These are phyloP conservation scores for Penicillium crustosum DNA, from an alignment of 2,329 filamentous ascomycete genomes.

Conservation along the genomic window DNA sequence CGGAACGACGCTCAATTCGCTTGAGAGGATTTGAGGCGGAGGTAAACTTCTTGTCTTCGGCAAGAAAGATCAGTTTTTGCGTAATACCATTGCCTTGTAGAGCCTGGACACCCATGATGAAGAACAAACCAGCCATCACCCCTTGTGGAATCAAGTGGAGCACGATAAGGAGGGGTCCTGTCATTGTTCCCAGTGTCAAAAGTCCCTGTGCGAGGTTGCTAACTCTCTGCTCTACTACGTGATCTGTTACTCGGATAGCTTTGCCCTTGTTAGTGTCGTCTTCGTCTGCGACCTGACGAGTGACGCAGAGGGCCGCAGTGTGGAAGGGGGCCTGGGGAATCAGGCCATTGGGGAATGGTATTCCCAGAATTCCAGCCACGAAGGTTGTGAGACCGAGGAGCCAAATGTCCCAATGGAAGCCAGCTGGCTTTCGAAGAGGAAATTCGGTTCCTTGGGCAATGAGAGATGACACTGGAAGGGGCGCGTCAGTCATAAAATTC, in stretches of 20 bases:
- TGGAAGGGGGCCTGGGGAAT: conserved; percentile 84
- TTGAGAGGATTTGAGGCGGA: conserved; percentile 58
- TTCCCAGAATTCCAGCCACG: conserved; percentile 70
- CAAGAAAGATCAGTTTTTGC: conserved; percentile 68
- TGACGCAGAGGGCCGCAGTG: conserved; percentile 75
- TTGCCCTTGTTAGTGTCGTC: conserved; percentile 62
- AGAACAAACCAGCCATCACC: conserved; percentile 78
- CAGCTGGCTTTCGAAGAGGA: conserved; percentile 74
- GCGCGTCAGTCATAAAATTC: neutral
- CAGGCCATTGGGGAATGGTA: conserved; percentile 79
- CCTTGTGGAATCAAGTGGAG: conserved; percentile 76
- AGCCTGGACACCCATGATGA: conserved; percentile 80
- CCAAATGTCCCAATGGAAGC: conserved; percentile 84
- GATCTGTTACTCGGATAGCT: conserved; percentile 60
- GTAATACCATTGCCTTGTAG: conserved; percentile 76
- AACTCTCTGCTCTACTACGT: conserved; percentile 68
- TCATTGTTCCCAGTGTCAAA: conserved; percentile 76
- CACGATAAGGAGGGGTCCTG: conserved; percentile 69
- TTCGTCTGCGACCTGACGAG: conserved; percentile 53
- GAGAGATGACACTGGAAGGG: conserved; percentile 69
- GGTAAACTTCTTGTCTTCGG: conserved; percentile 64
- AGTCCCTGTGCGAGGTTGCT: conserved; percentile 78
- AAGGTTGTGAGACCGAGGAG: conserved; percentile 76
- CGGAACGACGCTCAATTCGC: conserved; percentile 58
- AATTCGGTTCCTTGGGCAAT: conserved; percentile 83